Evolutionary conservation across 2,329 filamentous ascomycete genomes (phyloP), one percentile per base, ranked within the genome.

Genomic region (Ascomycota sp.): DNA sequence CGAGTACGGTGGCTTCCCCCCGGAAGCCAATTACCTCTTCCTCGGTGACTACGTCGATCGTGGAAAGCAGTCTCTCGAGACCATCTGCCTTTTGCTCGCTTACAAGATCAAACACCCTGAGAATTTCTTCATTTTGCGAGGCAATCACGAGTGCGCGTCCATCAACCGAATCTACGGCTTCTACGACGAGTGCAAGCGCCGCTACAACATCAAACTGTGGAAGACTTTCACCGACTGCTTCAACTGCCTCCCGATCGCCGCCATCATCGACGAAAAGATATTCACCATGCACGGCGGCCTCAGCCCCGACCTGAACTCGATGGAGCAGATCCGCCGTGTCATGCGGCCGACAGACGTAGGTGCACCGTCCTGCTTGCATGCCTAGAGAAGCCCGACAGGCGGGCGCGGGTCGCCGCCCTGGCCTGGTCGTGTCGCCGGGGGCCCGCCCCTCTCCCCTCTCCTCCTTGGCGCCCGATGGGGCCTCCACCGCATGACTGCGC

Each of bases 91-190:
- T 39, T 69, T 98, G 33, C 70, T 98, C 30, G 83, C 83, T 38
- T 98, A 95, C 72, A 98, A 98, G 72, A 92, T 98, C 70, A 95
- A 95, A 64, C 95, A 93, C 54, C 89, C 89, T 29, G 89, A 98
- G 61, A 98, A 98, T 65, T 95, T 98, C 63, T 98, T 98, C 65
- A 79, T 98, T 42, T 72, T 98, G 35, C 82, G 89, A 43, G 89
- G 89, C 39, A 98, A 98, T 65, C 89, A 98, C 65, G 89, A 98
- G 59, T 95, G 89, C 60, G 89, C 89, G 35, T 92, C 81, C 31
- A 92, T 98, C 65, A 98, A 92, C 64, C 82, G 89, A 50, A 92
- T 95, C 57, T 98, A 98, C 55, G 89, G 89, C 35, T 98, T 98
- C 65, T 98, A 98, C 65, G 89, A 98, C 50, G 86, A 98, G 59